Conservation (phyloP, 1,284 basidiomycete genomes). For the Ustilago bromivora region DNA sequence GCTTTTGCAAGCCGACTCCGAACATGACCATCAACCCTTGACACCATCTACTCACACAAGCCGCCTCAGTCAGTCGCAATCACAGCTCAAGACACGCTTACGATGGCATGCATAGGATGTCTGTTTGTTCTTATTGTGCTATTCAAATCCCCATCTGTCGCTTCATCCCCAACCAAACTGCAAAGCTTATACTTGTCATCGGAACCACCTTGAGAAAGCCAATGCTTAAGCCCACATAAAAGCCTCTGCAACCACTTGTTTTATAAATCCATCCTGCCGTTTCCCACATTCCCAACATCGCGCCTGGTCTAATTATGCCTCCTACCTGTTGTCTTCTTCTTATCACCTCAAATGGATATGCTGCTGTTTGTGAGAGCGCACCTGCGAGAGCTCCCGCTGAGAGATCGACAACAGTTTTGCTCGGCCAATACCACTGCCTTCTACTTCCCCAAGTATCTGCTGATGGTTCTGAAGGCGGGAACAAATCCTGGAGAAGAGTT, state of each 20-base stretch:
- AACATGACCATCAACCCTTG: too few species aligned
- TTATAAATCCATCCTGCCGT: conserved; percentile 75
- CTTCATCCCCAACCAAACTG: conserved; percentile 68
- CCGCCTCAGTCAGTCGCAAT: too few species aligned
- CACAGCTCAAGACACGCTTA: too few species aligned
- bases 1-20: too few species aligned
- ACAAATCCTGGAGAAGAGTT: conserved; percentile 54
- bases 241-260: conserved; percentile 83
- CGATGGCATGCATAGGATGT: neutral
- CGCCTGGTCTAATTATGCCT: conserved; percentile 70
- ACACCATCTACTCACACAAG: too few species aligned
- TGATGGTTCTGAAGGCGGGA: conserved; percentile 51
- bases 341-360: conserved; percentile 96
- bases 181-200: conserved; percentile 77
- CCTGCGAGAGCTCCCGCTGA: conserved; percentile 91
- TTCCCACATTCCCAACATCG: conserved; percentile 64
- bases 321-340: conserved; percentile 96
- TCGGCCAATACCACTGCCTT: conserved; percentile 55
- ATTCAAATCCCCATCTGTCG: conserved; percentile 62
- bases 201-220: conserved; percentile 97
- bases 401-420: conserved; percentile 74
- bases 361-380: conserved; percentile 86
- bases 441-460: conserved; percentile 15
- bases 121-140: neutral
- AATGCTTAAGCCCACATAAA: conserved; percentile 92